Evolutionary conservation across 768 basidiomycete species (phyloP), one percentile per base, ranked within the genome.

Genomic region (Coprinopsis sp.): DNA sequence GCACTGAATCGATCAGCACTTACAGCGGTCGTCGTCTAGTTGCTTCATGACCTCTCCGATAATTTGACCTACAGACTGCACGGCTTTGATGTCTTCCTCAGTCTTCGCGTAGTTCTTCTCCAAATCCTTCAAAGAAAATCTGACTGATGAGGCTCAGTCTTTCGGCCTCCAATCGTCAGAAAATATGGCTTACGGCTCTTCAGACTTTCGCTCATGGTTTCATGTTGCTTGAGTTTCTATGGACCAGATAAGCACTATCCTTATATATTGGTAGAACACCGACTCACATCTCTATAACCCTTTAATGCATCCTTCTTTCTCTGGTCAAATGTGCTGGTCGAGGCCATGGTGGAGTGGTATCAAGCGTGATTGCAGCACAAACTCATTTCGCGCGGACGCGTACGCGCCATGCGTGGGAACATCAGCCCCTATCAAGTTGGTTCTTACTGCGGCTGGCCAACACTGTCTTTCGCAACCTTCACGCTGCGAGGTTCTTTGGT

Each of bases 1-100:
- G 38, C 8, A 36, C 12, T 6, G 36, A 12, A 51, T 16, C 23
- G 16, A 29, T 14, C 22, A 13, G 27, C 27, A 74, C 90, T 58
- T 60, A 95, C 95, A 98, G 66, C 96, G 77, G 66, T 98, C 95
- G 52, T 96, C 92, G 58, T 98, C 96, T 8, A 99, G 71, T 64
- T 99, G 94, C 67, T 97, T 97, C 82, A 98, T 86, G 47, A 99
- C 91, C 69, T 99, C 96, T 51, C 92, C 96, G 46, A 99, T 95
- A 54, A 99, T 97, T 70, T 99, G 96, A 24, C 96, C 96, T 12
- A 98, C 96, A 6, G 91, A 94, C 63, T 99, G 96, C 13, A 99
- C 85, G 33, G 96, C 96, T 69, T 97, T 98, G 68, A 99, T 95
- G 58, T 99, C 95, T 22, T 99, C 93, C 67, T 99, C 96, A 0